phyloP scores from a whole-genome alignment of 2,329 filamentous ascomycete genomes.

The Talaromyces amestolkiae region DNA sequence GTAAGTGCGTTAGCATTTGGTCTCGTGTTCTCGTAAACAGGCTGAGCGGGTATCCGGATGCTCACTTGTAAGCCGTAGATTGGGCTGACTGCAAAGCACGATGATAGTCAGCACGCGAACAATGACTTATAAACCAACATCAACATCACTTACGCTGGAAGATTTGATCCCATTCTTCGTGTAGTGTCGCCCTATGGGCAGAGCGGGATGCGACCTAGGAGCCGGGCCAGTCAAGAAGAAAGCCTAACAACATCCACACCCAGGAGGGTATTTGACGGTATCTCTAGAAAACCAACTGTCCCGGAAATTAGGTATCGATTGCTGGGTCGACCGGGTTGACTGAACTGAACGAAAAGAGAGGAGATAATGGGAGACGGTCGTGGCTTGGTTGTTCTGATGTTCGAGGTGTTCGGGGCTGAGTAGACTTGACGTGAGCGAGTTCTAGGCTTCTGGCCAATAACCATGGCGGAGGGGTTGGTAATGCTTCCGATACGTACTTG shows the following conservation, averaged over 20 bases:
- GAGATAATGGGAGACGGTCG: not conserved
- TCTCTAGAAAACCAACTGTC: not conserved
- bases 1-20: conserved; percentile 7
- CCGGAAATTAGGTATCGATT: not conserved
- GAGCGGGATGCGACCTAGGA: conserved; percentile 27
- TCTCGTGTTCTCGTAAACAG: conserved; percentile 1
- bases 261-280: conserved; percentile 10
- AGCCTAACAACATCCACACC: conserved; percentile 36
- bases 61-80: conserved; percentile 89
- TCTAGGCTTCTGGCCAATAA: conserved; percentile 18
- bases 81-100: conserved; percentile 62
- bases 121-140: not conserved
- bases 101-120: conserved; percentile 24
- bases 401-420: conserved; percentile 18
- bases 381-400: conserved; percentile 12
- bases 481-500: conserved; percentile 11
- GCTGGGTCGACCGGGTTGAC: not conserved
- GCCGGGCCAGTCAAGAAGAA: conserved; percentile 37
- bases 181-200: conserved; percentile 23
- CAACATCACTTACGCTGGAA: conserved; percentile 57
- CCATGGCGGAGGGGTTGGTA: conserved; percentile 17
- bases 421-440: conserved; percentile 19
- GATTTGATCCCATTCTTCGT: conserved; percentile 57
- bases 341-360: not conserved
- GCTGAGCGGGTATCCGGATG: conserved; percentile 14